These are phyloP conservation scores for Apostasia ramifera DNA, from an alignment of 106 monocot genomes.

Conservation along the genomic window DNA sequence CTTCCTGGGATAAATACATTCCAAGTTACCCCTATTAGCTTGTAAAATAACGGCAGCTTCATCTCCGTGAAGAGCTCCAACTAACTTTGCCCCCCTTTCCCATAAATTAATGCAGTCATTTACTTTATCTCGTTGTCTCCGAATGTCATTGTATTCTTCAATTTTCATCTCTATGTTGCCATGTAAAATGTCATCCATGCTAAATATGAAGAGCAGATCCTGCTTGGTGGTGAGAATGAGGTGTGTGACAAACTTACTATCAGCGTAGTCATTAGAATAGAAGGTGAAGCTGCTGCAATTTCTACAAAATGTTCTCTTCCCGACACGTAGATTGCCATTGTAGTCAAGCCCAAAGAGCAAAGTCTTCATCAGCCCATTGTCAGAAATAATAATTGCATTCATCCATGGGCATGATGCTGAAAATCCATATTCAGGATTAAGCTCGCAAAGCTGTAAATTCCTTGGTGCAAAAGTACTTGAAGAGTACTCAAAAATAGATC, in stretches of 20 bases:
- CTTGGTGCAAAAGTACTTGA: constrained; percentile 17
- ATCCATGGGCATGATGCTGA: constrained; percentile 80
- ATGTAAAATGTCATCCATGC: constrained; percentile 61
- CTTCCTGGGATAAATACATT: constrained; percentile 91
- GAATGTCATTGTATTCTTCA: constrained; percentile 20
- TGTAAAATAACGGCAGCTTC: constrained; percentile 89
- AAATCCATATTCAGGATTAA: constrained; percentile 41
- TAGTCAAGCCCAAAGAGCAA: constrained; percentile 86
- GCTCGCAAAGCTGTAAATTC: constrained; percentile 9
- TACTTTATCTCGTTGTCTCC: constrained; percentile 21
- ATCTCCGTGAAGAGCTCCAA: constrained; percentile 90
- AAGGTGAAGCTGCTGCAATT: constrained; percentile 84
- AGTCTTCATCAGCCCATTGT: constrained; percentile 36
- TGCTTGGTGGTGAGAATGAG: constrained; percentile 82
- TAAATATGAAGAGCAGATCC: constrained; percentile 67
- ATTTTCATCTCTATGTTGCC: constrained; percentile 36
- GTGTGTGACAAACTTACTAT: constrained; percentile 43
- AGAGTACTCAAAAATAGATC: constrained; percentile 63
- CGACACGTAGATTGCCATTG: constrained; percentile 50
- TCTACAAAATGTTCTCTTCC: constrained; percentile 47
- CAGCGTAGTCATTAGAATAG: constrained; percentile 36
- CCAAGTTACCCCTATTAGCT: constrained; percentile 77
- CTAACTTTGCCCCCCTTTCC: constrained; percentile 87
- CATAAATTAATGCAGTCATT: constrained; percentile 59
- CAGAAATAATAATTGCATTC: constrained; percentile 53